A percentile compares a stretch with the other conserved stretches of the same genome.
phyloP scores from a whole-genome alignment of 306 rosid species.

The Prunus armeniaca region DNA sequence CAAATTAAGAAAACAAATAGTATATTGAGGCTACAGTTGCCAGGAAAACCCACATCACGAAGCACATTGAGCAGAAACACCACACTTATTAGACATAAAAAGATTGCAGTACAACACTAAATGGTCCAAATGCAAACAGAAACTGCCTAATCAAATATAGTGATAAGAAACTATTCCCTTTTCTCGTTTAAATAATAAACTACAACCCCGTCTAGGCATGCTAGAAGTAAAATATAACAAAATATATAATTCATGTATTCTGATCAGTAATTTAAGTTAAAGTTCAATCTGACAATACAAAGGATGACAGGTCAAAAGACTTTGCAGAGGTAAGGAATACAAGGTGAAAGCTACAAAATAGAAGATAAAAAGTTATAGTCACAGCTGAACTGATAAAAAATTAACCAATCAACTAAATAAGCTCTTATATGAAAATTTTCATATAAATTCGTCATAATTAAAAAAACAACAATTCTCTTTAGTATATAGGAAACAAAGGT shows the following conservation, averaged over 20 bases:
- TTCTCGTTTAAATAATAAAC: neutral
- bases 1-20: neutral
- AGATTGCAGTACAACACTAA: neutral
- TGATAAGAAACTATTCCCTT: neutral
- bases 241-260: too few species aligned
- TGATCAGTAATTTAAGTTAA: too few species aligned
- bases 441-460: neutral
- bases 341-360: neutral
- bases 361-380: neutral
- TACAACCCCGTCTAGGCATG: neutral
- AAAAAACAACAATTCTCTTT: neutral
- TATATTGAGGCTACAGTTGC: neutral
- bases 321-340: neutral
- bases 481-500: neutral
- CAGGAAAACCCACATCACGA: neutral
- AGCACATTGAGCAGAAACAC: neutral
- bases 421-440: neutral
- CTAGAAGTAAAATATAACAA: neutral
- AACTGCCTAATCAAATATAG: neutral
- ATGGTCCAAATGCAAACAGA: neutral
- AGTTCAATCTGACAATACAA: neutral
- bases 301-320: neutral
- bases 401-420: neutral
- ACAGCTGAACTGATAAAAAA: neutral
- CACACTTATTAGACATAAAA: too few species aligned